Conservation (phyloP, 208 protist species). For the Wallacemonas sp. region DNA sequence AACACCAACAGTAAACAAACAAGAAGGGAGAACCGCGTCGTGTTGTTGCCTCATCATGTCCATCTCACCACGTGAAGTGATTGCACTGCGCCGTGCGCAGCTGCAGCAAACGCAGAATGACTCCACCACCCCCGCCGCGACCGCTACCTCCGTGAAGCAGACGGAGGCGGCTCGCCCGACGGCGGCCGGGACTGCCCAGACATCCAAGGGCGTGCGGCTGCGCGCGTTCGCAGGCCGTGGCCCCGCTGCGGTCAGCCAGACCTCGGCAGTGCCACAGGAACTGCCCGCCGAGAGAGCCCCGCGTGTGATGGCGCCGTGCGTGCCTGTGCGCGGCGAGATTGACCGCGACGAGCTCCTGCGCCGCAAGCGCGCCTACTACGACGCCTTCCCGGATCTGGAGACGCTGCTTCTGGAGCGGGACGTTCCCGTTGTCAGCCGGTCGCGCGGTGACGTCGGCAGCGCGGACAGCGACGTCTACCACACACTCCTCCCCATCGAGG, state of each 20-base stretch:
- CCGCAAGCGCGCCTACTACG: slow-evolving; percentile 74
- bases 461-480: slow-evolving; percentile 42
- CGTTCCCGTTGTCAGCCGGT: slow-evolving; percentile 29
- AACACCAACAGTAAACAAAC: no score
- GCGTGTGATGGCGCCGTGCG: slow-evolving; percentile 90
- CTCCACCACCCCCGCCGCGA: background rate
- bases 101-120: slow-evolving; percentile 34
- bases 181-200: background rate
- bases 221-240: background rate
- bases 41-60: no score
- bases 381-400: slow-evolving; percentile 49
- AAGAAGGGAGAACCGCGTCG: no score
- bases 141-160: slow-evolving; percentile 7
- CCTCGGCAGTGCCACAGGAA: slow-evolving; percentile 11
- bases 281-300: slow-evolving; percentile 52
- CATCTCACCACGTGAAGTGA: slow-evolving; percentile 83
- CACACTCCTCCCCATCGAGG: slow-evolving; percentile 87
- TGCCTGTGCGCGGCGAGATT: slow-evolving; percentile 73
- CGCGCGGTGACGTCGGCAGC: slow-evolving; percentile 19
- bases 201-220: background rate
- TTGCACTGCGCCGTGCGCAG: slow-evolving; percentile 82
- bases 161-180: background rate
- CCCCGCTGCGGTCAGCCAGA: background rate
- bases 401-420: slow-evolving; percentile 70
- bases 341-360: slow-evolving; percentile 82